phyloP scores from a whole-genome alignment of 2,329 filamentous ascomycete genomes.

The Diplodia sapinea region DNA sequence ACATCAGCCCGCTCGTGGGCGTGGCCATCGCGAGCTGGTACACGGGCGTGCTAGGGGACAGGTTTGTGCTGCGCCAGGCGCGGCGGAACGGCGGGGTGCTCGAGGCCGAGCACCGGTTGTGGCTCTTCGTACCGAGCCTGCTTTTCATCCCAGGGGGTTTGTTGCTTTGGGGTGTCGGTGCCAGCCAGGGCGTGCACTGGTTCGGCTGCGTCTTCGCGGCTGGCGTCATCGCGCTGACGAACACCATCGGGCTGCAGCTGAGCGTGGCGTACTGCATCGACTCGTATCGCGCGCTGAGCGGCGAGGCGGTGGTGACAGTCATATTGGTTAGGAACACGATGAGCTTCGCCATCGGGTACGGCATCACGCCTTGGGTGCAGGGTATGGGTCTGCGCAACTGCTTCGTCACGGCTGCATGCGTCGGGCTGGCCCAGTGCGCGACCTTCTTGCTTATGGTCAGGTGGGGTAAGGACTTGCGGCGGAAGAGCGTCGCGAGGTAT shows the following conservation, averaged over 20 bases:
- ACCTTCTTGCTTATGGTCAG: constrained; percentile 54
- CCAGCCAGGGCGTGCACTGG: constrained; percentile 57
- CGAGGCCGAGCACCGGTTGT: constrained; percentile 51
- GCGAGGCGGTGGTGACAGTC: constrained; percentile 58
- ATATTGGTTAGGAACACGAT: constrained; percentile 59
- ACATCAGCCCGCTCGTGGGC: constrained; percentile 45
- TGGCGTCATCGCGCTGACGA: constrained; percentile 54
- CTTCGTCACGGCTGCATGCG: constrained; percentile 52
- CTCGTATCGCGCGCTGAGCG: constrained; percentile 55
- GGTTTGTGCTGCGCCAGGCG: constrained; percentile 44
- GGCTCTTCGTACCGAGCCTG: constrained; percentile 48
- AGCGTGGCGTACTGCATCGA: constrained; percentile 57
- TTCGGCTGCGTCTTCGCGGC: constrained; percentile 58
- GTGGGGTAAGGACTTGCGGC: constrained; percentile 55
- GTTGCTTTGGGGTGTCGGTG: constrained; percentile 60
- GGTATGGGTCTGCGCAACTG: constrained; percentile 52
- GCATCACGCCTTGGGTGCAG: constrained; percentile 54
- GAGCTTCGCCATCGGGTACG: constrained; percentile 59
- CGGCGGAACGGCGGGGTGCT: constrained; percentile 48
- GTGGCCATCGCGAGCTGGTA: constrained; percentile 42
- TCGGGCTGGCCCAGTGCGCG: constrained; percentile 49
- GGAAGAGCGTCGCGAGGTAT: constrained; percentile 48
- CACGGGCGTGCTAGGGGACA: constrained; percentile 45
- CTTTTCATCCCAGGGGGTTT: constrained; percentile 53
- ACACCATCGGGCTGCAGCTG: constrained; percentile 53